Evolutionary conservation across 331 rosid genomes (phyloP), one percentile per base, ranked within the genome.

Genomic region (Malus hybrid): DNA sequence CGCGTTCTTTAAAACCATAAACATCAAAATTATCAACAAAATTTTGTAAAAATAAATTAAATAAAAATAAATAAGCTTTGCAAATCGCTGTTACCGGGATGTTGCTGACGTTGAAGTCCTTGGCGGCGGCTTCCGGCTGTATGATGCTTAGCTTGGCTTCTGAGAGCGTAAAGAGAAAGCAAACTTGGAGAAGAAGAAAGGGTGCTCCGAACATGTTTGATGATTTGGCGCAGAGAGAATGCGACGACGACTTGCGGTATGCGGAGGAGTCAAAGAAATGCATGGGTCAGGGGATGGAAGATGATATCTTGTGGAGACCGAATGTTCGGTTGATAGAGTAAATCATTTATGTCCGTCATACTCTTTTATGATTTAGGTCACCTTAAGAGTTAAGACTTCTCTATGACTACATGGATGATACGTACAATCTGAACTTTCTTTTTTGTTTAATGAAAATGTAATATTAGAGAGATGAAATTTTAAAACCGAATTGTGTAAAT

Each of bases 101-200:
- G 75, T 82, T 84, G 85, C 76, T 90, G 78, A 88, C 32, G 63
- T 82, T 85, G 84, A 92, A 88, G 66, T 88, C 86, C 6, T 82
- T 76, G 13, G 80, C 82, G 1, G 85, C 82, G 1, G 85, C 79
- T 7, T 79, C 84, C 36, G 89, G 93, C 7, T 34, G 73, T 7
- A 78, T 76, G 48, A 29, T n/a, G 79, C 56, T 55, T 12, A 80
- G 56, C 50, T 66, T 72, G 63, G 85, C 81, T 34, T 84, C 80
- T 16, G 93, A 75, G 34, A 87, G 72, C 68, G 66, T 34, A 19
- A 69, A 65, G 48, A 79, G 75, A 63, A 70, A 73, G 73, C 69
- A 72, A 7, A 73, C 33, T 10, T 78, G 63, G 46, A 88, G 75
- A 11, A 87, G 75, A 20, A 85, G 33, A 64, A 81, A n/a, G 55